Evolutionary conservation across 768 basidiomycete genomes (phyloP), one percentile per base, ranked within the genome.

Genomic region (Tylopilus rubrobrunneus): DNA sequence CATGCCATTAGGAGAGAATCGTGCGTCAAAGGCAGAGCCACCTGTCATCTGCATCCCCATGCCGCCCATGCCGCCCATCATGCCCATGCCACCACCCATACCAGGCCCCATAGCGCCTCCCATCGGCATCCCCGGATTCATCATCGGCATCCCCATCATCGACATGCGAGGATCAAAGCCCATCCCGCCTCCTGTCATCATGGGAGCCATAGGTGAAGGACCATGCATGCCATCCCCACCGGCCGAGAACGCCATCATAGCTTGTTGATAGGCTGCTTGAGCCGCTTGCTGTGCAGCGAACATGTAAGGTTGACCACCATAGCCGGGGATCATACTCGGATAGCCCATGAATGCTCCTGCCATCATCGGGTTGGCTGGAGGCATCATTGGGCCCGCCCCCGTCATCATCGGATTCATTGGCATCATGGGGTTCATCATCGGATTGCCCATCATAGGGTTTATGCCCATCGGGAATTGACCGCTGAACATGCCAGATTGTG

Each of bases 191-290:
- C 81, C 82, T 9, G 81, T 77, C 83, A 84, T 82, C 73, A 80
- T 78, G 17, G 81, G 82, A 49, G 77, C 76, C 57, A 80, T 65
- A 42, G 74, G 73, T 27, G 70, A 65, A 11, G 67, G 61, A 5
- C 60, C 71, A 33, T 69, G 63, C 45, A 70, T 74, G n/a, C 73
- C 78, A 55, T 76, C 80, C 5, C 79, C 86, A n/a, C 87, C 89
- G n/a, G 83, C 73, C 12, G 88, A 89, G 52, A 85, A 87, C 17
- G 85, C 81, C 78, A 89, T 81, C 89, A 92, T 92, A 19, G 89
- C 88, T 65, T 91, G 89, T 65, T 92, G 91, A 70, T 92, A 93
- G 0, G 92, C 91, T 62, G 90, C 87, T 34, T 86, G 76, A 1
- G 79, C 84, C 7, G 88, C 88, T 63, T 89, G 87, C 56, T 89